phyloP scores from a whole-genome alignment of 768 basidiomycete species.

The Auricularia heimuer region DNA sequence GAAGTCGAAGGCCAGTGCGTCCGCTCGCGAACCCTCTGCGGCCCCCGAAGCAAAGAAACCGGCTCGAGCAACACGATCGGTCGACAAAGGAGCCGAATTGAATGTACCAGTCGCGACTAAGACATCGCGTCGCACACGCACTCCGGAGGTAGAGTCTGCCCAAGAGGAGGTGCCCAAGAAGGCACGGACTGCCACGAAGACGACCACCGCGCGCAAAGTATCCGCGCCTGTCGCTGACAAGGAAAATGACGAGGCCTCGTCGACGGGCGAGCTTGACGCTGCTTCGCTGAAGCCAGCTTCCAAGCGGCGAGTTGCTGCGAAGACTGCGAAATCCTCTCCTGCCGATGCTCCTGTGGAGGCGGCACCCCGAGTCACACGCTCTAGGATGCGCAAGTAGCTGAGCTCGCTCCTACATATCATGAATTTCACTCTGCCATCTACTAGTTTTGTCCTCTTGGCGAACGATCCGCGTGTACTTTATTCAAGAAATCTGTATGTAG shows the following conservation, averaged over 20 bases:
- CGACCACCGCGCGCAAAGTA: neutral
- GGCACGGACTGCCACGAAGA: neutral
- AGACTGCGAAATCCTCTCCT: neutral
- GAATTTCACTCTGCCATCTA: neutral
- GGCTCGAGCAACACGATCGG: too few species aligned
- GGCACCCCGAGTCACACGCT: neutral
- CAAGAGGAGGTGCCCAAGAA: neutral
- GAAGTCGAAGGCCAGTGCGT: too few species aligned
- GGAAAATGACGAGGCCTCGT: neutral
- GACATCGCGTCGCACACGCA: neutral
- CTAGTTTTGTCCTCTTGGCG: neutral
- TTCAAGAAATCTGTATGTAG: too few species aligned
- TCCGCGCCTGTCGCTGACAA: neutral
- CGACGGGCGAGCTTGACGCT: neutral
- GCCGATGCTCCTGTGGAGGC: neutral
- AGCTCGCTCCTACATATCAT: neutral
- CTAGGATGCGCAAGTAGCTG: neutral
- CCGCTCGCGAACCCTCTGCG: too few species aligned
- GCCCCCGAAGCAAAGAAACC: too few species aligned
- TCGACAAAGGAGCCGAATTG: too few species aligned
- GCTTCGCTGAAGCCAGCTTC: neutral
- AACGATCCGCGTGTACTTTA: too few species aligned
- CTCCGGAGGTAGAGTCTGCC: neutral
- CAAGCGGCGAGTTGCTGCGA: neutral
- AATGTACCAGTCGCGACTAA: too few species aligned